phyloP scores from a whole-genome alignment of 129 eudicot genomes.

The Flaveria ramosissima region DNA sequence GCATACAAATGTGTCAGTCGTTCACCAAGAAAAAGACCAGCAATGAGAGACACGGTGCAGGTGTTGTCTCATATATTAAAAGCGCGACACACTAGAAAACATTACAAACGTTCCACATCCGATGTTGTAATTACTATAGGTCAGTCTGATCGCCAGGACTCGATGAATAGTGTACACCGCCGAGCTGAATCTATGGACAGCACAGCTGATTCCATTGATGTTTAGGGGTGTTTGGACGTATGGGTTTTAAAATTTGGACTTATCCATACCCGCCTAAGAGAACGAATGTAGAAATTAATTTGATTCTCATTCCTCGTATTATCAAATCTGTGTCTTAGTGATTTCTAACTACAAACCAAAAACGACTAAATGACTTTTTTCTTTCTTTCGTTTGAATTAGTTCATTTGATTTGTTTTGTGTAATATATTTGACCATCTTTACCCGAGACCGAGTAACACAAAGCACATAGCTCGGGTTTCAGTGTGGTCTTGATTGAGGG shows the following conservation, averaged over 20 bases:
- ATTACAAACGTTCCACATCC: conserved; percentile 44
- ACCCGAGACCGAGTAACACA: conserved; percentile 37
- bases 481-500: conserved; percentile 33
- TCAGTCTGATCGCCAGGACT: conserved; percentile 41
- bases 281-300: no score
- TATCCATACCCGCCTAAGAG: not conserved
- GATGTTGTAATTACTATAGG: conserved; percentile 49
- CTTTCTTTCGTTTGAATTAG: not conserved
- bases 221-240: conserved; percentile 31
- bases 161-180: conserved; percentile 43
- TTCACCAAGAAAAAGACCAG: conserved; percentile 66
- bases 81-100: conserved; percentile 50
- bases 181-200: conserved; percentile 77
- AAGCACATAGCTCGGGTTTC: conserved; percentile 28
- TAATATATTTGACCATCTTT: conserved; percentile 29
- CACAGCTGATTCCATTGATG: conserved; percentile 57
- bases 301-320: not conserved
- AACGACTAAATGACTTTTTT: conserved; percentile 13
- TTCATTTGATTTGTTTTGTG: conserved; percentile 16
- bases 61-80: conserved; percentile 62
- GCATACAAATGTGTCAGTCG: conserved; percentile 83
- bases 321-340: not conserved
- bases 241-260: not conserved
- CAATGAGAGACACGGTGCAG: conserved; percentile 84
- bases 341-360: conserved; percentile 12